phyloP scores from a whole-genome alignment of 441 rosid genomes.

The Macaranga tanarius region DNA sequence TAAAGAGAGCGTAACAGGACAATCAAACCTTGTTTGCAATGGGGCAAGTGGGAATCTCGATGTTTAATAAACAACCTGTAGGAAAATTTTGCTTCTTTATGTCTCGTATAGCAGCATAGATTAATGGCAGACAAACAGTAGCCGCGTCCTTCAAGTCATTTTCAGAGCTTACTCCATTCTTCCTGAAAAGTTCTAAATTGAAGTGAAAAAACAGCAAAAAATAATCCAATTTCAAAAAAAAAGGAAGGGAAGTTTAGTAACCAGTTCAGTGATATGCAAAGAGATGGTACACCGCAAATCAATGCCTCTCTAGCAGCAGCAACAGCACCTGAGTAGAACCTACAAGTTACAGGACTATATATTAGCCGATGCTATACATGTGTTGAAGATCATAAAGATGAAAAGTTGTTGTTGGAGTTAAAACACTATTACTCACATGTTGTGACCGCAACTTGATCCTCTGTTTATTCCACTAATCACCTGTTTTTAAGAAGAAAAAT shows the following conservation, averaged over 20 bases:
- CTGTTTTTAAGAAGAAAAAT: slow-evolving; percentile 29
- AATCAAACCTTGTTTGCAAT: slow-evolving; percentile 59
- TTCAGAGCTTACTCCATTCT: slow-evolving; percentile 69
- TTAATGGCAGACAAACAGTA: slow-evolving; percentile 61
- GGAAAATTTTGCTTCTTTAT: slow-evolving; percentile 65
- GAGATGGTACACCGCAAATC: slow-evolving; percentile 70
- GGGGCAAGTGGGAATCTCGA: slow-evolving; percentile 78
- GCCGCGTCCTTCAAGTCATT: slow-evolving; percentile 83
- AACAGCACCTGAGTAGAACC: slow-evolving; percentile 75
- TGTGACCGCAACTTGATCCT: slow-evolving; percentile 80
- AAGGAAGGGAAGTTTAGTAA: slow-evolving; percentile 25
- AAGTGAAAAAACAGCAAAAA: slow-evolving; percentile 2
- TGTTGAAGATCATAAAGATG: too few species aligned
- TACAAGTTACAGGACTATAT: slow-evolving; percentile 17
- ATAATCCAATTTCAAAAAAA: not conserved
- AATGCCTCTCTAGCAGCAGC: slow-evolving; percentile 92
- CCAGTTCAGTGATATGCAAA: slow-evolving; percentile 86
- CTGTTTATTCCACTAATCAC: slow-evolving; percentile 88
- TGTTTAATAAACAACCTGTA: slow-evolving; percentile 51
- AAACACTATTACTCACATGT: slow-evolving; percentile 44
- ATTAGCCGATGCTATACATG: too few species aligned
- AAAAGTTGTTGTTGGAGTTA: too few species aligned
- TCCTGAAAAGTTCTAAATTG: slow-evolving; percentile 37
- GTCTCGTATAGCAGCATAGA: slow-evolving; percentile 66
- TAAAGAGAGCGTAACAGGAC: too few species aligned